Conservation (phyloP, 129 eudicot species). For the Cynara cardunculus region DNA sequence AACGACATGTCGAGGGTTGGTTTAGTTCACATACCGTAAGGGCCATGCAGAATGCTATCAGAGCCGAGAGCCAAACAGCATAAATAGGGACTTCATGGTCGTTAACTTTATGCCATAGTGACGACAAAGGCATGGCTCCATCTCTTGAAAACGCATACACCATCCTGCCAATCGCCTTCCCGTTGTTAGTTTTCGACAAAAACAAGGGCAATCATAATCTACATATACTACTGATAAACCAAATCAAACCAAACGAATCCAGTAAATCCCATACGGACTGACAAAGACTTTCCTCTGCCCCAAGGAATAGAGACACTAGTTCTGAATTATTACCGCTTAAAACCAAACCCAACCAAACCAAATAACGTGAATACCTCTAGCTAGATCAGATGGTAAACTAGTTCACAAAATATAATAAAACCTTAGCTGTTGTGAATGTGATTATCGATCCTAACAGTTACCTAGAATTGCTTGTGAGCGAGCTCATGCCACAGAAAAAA, state of each 20-base stretch:
- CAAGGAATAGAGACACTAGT: no score
- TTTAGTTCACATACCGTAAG: slow-evolving; percentile 58
- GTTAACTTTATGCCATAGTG: slow-evolving; percentile 89
- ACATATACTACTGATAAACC: no score
- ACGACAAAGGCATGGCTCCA: slow-evolving; percentile 95
- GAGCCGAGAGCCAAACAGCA: slow-evolving; percentile 91
- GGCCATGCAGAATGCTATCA: slow-evolving; percentile 96
- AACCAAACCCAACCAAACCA: no score
- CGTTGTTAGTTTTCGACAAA: slow-evolving; percentile 11
- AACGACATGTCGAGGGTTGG: no score
- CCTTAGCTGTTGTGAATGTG: not conserved
- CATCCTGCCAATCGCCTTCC: slow-evolving; percentile 56
- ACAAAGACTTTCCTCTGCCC: no score
- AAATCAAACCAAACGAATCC: no score
- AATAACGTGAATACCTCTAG: no score
- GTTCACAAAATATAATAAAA: not conserved
- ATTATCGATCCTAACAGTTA: slow-evolving; percentile 19
- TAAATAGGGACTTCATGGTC: slow-evolving; percentile 83
- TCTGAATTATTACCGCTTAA: no score
- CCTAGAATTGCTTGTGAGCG: slow-evolving; percentile 98
- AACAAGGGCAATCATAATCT: no score
- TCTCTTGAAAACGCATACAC: slow-evolving; percentile 98
- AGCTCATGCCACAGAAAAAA: slow-evolving; percentile 97
- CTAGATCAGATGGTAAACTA: not conserved
- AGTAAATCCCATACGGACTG: no score